Percentiles rank a stretch among this genome's conserved stretches.
These are phyloP conservation scores for Aspergillus sp. DNA, from an alignment of 2,329 filamentous ascomycete genomes.

Conservation along the genomic window DNA sequence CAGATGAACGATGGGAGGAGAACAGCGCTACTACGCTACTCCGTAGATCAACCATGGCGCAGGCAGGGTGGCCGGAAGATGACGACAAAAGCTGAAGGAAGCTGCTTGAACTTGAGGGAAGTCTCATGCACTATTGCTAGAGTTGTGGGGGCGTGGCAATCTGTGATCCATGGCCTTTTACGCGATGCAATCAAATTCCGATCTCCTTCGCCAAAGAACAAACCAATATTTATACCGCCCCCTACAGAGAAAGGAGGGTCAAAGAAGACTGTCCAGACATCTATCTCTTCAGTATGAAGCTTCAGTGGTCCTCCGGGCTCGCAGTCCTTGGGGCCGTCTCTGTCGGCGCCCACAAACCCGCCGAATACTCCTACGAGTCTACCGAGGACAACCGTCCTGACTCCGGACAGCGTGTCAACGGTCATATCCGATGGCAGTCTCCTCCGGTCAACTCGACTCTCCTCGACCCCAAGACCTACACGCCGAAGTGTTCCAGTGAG, in stretches of 20 bases:
- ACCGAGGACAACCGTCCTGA: conserved; percentile 6
- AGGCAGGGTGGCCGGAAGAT: no score
- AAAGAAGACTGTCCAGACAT: no score
- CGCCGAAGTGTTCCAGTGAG: conserved; percentile 1
- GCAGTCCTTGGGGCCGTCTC: conserved; percentile 12
- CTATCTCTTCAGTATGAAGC: conserved; percentile 9
- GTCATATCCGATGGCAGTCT: conserved; percentile 5
- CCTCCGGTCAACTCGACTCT: conserved; percentile 5
- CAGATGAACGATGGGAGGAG: conserved; percentile 3
- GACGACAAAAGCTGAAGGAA: no score
- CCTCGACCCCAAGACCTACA: conserved; percentile 2
- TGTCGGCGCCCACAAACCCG: conserved; percentile 16
- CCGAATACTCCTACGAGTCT: conserved; percentile 15
- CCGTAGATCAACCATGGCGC: no score
- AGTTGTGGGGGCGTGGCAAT: no score
- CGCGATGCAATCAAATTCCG: no score
- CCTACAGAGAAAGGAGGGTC: no score
- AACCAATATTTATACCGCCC: background rate
- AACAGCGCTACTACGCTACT: no score
- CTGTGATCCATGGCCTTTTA: no score
- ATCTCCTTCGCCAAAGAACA: no score
- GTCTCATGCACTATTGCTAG: no score
- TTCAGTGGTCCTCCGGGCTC: conserved; percentile 8
- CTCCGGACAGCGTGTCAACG: background rate
- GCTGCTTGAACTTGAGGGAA: no score